Evolutionary conservation across 2,329 filamentous ascomycete species (phyloP), one percentile per base, ranked within the genome.

Genomic region (Daldinia eschscholtzii): DNA sequence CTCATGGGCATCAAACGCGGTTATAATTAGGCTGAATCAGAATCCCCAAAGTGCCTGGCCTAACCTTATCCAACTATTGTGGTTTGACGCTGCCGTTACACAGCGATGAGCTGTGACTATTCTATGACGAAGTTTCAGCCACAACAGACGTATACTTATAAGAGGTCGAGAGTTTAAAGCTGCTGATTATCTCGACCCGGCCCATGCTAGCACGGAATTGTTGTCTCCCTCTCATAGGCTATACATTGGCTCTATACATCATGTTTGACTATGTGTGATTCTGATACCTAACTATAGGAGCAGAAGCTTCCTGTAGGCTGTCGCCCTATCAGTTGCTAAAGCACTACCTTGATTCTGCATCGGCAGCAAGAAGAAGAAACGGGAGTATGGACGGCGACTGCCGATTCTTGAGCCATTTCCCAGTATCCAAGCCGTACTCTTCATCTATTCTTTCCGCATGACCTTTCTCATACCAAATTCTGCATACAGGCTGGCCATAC

Each of bases 351-450:
- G 58, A 33, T 10, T 33, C 33, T 30, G 44, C 12, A 39, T 35
- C 52, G 39, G 56, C 33, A 33, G 41, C n/a, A 35, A 41, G 28
- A 56, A 26, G 30, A 48, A 15, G 37, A 58, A 44, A 6, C 33
- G 12, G 12, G 18, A 33, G 23, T 57, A 41, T 53, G 23, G 15
- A 39, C 13, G 56, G 9, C 57, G 46, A 65, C 50, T 68, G 57
- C 62, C 60, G 65, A 52, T 6, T 61, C 30, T 64, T 69, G 65
- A 66, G 65, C 57, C 60, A 71, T 69, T 69, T 71, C 59, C n/a
- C 26, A 53, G 35, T n/a, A 58, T 35, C 37, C 33, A 18, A 15
- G 46, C 37, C 41, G 28, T 55, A 41, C 41, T 30, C n/a, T 64
- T 59, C 50, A 44, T 62, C 35, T 56, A 41, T 33, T 44, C 15